Base-by-base conservation (phyloP, 371 early-diverging fungal genomes). In the Rhizopus sp. region DNA sequence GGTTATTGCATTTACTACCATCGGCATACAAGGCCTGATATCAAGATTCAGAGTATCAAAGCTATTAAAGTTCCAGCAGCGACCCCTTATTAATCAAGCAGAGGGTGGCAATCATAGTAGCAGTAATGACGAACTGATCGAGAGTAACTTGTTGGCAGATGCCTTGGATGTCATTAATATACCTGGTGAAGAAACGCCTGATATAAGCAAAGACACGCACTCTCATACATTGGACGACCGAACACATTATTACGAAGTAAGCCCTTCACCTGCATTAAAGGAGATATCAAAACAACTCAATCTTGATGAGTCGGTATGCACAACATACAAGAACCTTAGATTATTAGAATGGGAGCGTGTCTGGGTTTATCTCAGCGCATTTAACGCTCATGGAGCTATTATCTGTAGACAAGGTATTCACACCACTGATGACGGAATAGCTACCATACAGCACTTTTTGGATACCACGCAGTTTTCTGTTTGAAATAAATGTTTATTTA, bases 361-460 rank as follows among this genome's bases (percentile, higher is more conserved):
- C 4, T 68, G 76, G 48, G 80, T 85, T 0, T 69, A 68, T 52
- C 72, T 81, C 29, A 62, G 62, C 23, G 64, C 55, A 34, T 53
- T 75, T 5, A 81, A 85, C 64, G 73, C 84, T 0, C 88, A 88
- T 59, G 88, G 80, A 8, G 73, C 80, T 5, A 86, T 88, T 39
- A 65, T 88, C 4, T 75, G 77, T 38, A 52, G 86, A 59, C 63
- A 77, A 50, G 62, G 60, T 8, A 17, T 57, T 15, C 72, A 64
- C 60, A 50, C 51, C 13, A 63, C 57, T n/a, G 58, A 63, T 10
- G 71, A 53, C 0, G 72, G 72, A 9, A 51, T 68, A 60, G 73
- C 77, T 50, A 81, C 77, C 7, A 70, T 80, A 48, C 57, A 64
- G 53, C 77, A 81, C 54, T 74, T 82, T 47, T 68, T 75, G 53